Evolutionary conservation across 2,329 filamentous ascomycete species (phyloP), one percentile per base, ranked within the genome.

Genomic region (Fusarium praegraminearum): DNA sequence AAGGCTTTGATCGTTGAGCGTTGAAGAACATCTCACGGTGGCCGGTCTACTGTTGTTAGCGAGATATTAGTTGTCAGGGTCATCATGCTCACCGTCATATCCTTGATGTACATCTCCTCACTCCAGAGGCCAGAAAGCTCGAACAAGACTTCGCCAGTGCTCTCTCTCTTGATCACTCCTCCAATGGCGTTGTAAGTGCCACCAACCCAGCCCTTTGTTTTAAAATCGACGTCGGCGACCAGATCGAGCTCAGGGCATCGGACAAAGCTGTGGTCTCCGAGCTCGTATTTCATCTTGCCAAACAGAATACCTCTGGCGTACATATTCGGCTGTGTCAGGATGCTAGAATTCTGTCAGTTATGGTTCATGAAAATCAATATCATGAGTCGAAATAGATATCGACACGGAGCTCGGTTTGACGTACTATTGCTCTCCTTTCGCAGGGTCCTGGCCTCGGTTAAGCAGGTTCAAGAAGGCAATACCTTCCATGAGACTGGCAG

Each of bases 251-350:
- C 95, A 0, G 95, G 93, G 79, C 96, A 98, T 71, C 91, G 88
- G 22, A 99, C 93, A 74, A 94, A 93, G 78, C 94, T 97, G 82
- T 97, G 94, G 78, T 98, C 95, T 69, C 95, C 96, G 10, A 99
- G 89, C 83, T 99, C 96, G 80, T 98, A 99, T 80, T 98, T 98
- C 96, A 99, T 98, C 80, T 98, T 98, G 49, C 96, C 96, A 76
- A 99, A 98, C 11, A 99, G 85, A 64, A 99, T 98, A 36, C 96
- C 95, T 67, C 96, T 89, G 24, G 95, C 96, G 79, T 99, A 99
- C 94, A 99, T 99, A 83, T 99, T 99, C 20, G 96, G 96, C 77
- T 99, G 96, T 7, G 96, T 98, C 54, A 98, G 82, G 76, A 97
- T 93, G 80, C 93, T 97, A 44, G 1, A 10, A 44, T 24, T 43